Base-by-base conservation (phyloP, 106 monocot genomes). In the Dioscorea dumetorum region DNA sequence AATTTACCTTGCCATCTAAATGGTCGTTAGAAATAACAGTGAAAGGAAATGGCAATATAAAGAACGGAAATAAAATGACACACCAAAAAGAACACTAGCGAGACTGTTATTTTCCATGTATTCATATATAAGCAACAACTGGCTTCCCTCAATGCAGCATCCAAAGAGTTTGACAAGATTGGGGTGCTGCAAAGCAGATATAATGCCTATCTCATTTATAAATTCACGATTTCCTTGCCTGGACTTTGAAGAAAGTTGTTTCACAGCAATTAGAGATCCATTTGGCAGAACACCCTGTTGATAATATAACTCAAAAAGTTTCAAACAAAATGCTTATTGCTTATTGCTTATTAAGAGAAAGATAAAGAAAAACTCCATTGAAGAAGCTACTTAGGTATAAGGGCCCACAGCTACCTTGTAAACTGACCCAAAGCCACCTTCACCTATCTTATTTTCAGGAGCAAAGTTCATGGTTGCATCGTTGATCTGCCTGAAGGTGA, bases 61-160 rank as follows among this genome's bases (percentile, higher is more conserved):
- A n/a, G n/a, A n/a, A 6, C 10, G 41, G 41, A 58, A 18, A 31
- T 4, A 49, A 41, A 61, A 50, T 8, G 8, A 60, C 71, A 12
- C n/a, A 81, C 81, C 76, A 21, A 81, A 81, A 12, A 81, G 21
- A 68, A 73, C 81, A 34, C 72, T 76, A 7, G 76, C 72, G 52
- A 81, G 81, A 31, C 71, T 49, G 67, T 80, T 80, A 23, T 80
- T 80, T 68, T 80, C 80, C 75, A 80, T 61, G 18, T 76, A 81
- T 64, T 81, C 81, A 48, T 81, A 81, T 48, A 81, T 53, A 5
- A 81, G 8, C 34, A 81, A 48, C 14, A 81, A 64, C 32, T 81
- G 81, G 51, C 57, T 81, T 63, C 54, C 81, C 72, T 81, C 81
- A 41, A 66, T 62, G 50, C 81, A 81, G 60, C 81, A 81, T 18